Evolutionary conservation across 2,329 filamentous ascomycete species (phyloP).

Genomic region (Delphinella strobiligena): DNA sequence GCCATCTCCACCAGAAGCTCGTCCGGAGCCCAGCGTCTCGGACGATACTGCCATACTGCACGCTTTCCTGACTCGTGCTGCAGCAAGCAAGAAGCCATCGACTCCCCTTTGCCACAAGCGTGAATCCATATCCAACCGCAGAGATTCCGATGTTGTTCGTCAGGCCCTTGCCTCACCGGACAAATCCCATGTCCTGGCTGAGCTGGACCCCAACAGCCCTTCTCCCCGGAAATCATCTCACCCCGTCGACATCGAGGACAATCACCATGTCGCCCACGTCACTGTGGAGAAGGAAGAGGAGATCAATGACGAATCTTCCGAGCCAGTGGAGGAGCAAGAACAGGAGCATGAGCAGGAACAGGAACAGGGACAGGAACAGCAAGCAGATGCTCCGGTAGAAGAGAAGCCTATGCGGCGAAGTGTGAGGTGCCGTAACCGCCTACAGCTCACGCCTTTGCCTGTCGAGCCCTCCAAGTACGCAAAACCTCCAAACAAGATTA

Average conservation of each 20-base stretch:
- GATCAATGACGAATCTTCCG: background rate
- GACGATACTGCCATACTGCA: conserved; percentile 38
- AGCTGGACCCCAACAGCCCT: conserved; percentile 37
- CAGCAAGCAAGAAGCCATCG: conserved; percentile 30
- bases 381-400: background rate
- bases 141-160: conserved; percentile 35
- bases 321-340: too few relatives aligned
- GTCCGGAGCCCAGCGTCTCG: conserved; percentile 22
- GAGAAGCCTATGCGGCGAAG: conserved; percentile 2
- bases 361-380: too few relatives aligned
- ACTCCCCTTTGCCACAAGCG: conserved; percentile 23
- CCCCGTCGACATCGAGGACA: background rate
- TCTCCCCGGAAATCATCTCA: conserved; percentile 19
- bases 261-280: background rate
- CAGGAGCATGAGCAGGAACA: too few relatives aligned
- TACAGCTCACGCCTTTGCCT: conserved; percentile 1
- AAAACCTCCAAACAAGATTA: conserved; percentile 27
- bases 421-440: conserved; percentile 4
- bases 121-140: conserved; percentile 32
- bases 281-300: background rate
- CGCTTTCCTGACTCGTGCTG: conserved; percentile 37
- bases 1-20: conserved; percentile 13
- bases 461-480: conserved; percentile 3
- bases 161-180: conserved; percentile 35
- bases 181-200: conserved; percentile 26